phyloP scores from a whole-genome alignment of 495 filamentous ascomycete species.

The Neurospora cerealis region DNA sequence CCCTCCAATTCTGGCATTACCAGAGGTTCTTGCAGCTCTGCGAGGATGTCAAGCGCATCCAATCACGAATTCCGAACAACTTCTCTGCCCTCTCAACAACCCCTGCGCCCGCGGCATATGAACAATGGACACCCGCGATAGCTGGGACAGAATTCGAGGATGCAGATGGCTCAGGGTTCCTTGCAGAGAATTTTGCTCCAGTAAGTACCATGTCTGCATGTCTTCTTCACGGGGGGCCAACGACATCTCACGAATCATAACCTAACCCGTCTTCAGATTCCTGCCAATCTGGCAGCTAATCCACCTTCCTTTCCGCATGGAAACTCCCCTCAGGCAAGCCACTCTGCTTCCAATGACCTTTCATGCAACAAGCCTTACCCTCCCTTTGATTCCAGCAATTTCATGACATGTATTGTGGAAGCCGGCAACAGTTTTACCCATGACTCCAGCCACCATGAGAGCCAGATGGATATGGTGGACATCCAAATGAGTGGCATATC shows the following conservation, averaged over 20 bases:
- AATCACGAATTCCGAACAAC: not conserved
- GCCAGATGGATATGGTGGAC: not conserved
- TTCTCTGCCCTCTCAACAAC: not conserved
- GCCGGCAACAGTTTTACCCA: no score
- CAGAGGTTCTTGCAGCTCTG: not conserved
- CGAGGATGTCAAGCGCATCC: not conserved
- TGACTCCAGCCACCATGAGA: not conserved
- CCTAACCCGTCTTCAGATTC: not conserved
- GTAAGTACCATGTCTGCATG: not conserved
- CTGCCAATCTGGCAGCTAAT: not conserved
- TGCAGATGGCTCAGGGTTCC: not conserved
- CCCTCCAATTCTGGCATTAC: not conserved
- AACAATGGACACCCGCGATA: not conserved
- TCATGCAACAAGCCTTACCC: not conserved
- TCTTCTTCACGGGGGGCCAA: no score
- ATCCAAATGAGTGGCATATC: not conserved
- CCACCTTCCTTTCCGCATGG: not conserved
- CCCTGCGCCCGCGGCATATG: not conserved
- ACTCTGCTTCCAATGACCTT: not conserved
- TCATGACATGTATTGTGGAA: not conserved
- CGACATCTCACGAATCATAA: no score
- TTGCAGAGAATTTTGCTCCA: not conserved
- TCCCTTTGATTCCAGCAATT: not conserved
- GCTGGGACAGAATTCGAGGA: not conserved
- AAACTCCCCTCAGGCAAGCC: not conserved